These are phyloP conservation scores for Clitoria ternatea DNA, from an alignment of 306 rosid species.

Conservation along the genomic window DNA sequence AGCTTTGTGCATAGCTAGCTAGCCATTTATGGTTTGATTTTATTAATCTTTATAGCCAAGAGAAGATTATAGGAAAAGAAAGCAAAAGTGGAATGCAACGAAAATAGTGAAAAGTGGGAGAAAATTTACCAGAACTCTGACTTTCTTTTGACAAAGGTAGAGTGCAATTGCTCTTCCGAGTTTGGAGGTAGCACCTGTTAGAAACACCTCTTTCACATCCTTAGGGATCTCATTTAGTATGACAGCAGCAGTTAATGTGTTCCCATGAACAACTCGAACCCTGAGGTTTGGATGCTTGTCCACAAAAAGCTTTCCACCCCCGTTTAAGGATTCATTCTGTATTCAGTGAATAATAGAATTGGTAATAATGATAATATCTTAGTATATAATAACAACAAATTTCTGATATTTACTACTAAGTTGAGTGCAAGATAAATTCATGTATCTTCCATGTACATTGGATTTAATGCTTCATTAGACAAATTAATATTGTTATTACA, in stretches of 20 bases:
- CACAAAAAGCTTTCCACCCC: constrained; percentile 94
- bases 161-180: constrained; percentile 99
- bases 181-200: constrained; percentile 93
- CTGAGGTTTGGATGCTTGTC: constrained; percentile 83
- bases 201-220: constrained; percentile 77
- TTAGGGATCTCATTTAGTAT: constrained; percentile 75
- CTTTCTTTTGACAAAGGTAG: constrained; percentile 78
- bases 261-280: constrained; percentile 97
- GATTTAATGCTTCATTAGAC: background rate
- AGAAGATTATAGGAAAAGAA: background rate
- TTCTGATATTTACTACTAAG: background rate
- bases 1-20: background rate
- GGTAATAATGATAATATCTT: background rate
- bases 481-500: background rate
- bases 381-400: background rate
- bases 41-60: background rate
- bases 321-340: constrained; percentile 89
- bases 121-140: constrained; percentile 73
- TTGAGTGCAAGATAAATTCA: background rate
- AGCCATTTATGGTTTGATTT: background rate
- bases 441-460: background rate
- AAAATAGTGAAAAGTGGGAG: background rate
- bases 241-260: constrained; percentile 94
- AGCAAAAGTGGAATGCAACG: background rate
- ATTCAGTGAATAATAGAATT: constrained; percentile 1